phyloP scores from a whole-genome alignment of 257 asterid genomes.

The Solanum rostratum region DNA sequence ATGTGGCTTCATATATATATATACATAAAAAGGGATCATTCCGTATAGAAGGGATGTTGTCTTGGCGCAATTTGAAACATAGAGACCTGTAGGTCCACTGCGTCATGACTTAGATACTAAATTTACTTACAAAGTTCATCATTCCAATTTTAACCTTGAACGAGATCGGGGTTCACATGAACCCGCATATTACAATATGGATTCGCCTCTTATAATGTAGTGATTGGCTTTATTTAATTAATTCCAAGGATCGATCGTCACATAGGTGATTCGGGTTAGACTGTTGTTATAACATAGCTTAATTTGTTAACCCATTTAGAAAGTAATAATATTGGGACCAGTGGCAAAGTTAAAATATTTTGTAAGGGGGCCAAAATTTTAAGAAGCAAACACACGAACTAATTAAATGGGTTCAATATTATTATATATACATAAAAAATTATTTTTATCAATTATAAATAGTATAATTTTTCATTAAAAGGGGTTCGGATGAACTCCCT shows the following conservation, averaged over 20 bases:
- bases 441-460: too few relatives aligned
- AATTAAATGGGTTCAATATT: too few relatives aligned
- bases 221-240: neutral
- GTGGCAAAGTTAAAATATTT: too few relatives aligned
- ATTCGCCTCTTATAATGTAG: neutral
- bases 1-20: neutral
- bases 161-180: neutral
- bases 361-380: too few relatives aligned
- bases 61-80: neutral
- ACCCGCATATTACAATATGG: neutral
- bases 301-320: neutral
- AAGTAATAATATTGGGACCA: too few relatives aligned
- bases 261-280: neutral
- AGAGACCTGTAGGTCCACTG: neutral
- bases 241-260: neutral
- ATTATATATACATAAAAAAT: too few relatives aligned
- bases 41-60: neutral
- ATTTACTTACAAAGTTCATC: neutral
- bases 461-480: too few relatives aligned
- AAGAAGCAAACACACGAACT: too few relatives aligned
- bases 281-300: neutral
- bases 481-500: too few relatives aligned
- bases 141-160: neutral
- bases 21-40: neutral
- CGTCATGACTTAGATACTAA: neutral